phyloP scores from a whole-genome alignment of 805 yeast species.

The Pichia manshurica region DNA sequence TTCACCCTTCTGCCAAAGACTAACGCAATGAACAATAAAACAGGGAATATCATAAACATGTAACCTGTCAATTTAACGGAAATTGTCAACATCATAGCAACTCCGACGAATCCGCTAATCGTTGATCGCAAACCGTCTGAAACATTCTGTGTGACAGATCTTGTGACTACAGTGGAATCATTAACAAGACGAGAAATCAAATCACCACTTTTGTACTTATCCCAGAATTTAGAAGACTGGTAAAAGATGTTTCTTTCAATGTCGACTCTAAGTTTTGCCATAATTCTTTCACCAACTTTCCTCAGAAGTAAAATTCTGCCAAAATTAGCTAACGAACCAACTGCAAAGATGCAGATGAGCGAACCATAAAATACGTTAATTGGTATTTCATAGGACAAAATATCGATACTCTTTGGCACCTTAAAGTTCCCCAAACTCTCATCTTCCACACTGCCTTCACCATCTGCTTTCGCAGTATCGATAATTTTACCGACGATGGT shows the following conservation, averaged over 20 bases:
- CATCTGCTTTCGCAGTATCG: slow-evolving; percentile 51
- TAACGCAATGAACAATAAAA: slow-evolving; percentile 70
- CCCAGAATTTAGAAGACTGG: slow-evolving; percentile 88
- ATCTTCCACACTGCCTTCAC: slow-evolving; percentile 18
- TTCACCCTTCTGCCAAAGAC: slow-evolving; percentile 80
- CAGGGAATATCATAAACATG: slow-evolving; percentile 78
- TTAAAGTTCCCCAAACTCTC: slow-evolving; percentile 8
- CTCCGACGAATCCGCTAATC: slow-evolving; percentile 78
- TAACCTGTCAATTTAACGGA: slow-evolving; percentile 77
- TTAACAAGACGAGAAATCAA: slow-evolving; percentile 81
- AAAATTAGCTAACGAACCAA: slow-evolving; percentile 76
- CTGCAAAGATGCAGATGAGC: slow-evolving; percentile 54
- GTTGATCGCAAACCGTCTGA: slow-evolving; percentile 87
- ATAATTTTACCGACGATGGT: slow-evolving; percentile 78
- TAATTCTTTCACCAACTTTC: slow-evolving; percentile 79
- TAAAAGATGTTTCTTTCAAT: slow-evolving; percentile 70
- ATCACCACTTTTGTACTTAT: slow-evolving; percentile 86
- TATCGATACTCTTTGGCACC: slow-evolving; percentile 19
- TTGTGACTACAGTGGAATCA: slow-evolving; percentile 83
- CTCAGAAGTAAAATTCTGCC: slow-evolving; percentile 74
- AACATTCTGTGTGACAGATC: slow-evolving; percentile 80
- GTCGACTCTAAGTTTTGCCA: slow-evolving; percentile 74
- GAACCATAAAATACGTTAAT: slow-evolving; percentile 58
- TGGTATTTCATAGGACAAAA: slow-evolving; percentile 48
- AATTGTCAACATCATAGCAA: slow-evolving; percentile 86